Percentiles rank a stretch among this genome's conserved stretches.
Evolutionary conservation across 2,329 filamentous ascomycete species (phyloP).

Genomic region (Clonostachys solani): DNA sequence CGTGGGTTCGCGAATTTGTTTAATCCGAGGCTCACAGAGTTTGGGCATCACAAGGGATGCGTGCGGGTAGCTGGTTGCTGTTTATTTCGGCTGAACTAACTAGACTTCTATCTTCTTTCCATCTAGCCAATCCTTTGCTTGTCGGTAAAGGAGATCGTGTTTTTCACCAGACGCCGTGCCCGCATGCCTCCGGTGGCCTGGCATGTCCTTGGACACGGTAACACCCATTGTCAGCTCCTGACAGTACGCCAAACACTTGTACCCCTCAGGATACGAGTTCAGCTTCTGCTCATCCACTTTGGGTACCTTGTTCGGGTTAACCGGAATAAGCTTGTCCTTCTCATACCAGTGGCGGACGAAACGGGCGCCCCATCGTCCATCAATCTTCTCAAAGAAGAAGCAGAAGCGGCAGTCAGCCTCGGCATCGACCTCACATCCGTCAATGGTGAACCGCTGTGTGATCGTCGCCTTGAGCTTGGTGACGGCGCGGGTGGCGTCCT

Average conservation of each 20-base stretch:
- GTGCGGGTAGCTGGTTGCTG: too few species aligned
- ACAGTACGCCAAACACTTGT: constrained; percentile 37
- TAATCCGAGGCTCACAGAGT: too few species aligned
- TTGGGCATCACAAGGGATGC: too few species aligned
- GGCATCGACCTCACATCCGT: constrained; percentile 34
- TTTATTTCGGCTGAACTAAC: neutral
- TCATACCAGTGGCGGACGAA: constrained; percentile 46
- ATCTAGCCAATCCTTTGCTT: constrained; percentile 37
- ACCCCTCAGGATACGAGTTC: constrained; percentile 32
- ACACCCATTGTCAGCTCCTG: constrained; percentile 41
- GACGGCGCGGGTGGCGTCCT: constrained; percentile 30
- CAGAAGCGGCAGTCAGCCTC: constrained; percentile 41
- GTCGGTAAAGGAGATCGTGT: constrained; percentile 37
- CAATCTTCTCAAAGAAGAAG: constrained; percentile 36
- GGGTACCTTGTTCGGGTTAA: constrained; percentile 35
- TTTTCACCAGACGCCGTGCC: constrained; percentile 22
- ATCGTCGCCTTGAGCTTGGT: constrained; percentile 47
- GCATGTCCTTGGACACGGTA: constrained; percentile 35
- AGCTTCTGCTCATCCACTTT: constrained; percentile 31
- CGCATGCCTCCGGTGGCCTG: constrained; percentile 29
- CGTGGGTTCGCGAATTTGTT: too few species aligned
- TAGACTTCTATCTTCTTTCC: constrained; percentile 23
- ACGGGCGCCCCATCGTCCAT: constrained; percentile 31
- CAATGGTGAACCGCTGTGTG: constrained; percentile 38
- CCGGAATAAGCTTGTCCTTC: constrained; percentile 44